These are phyloP conservation scores for Paspalum notatum DNA, from an alignment of 176 grass and related monocot genomes.

Conservation along the genomic window DNA sequence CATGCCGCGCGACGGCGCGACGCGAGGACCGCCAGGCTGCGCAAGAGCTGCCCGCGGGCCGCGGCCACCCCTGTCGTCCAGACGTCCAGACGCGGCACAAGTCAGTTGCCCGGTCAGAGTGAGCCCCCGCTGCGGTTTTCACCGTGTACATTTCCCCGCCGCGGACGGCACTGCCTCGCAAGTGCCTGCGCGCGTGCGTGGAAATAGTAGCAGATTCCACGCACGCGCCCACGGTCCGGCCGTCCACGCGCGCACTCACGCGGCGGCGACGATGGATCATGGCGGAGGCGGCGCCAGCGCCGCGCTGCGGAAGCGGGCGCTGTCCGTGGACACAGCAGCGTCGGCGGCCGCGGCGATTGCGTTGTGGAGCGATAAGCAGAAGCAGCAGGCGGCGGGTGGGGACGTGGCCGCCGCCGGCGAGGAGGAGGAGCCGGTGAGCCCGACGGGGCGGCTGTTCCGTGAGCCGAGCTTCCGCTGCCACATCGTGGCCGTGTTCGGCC, in stretches of 20 bases:
- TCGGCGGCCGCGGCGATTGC: not conserved
- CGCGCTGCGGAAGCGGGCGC: constrained; percentile 41
- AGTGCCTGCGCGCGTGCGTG: too few relatives aligned
- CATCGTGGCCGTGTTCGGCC: constrained; percentile 62
- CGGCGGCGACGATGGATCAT: constrained; percentile 20
- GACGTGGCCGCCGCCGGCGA: not conserved
- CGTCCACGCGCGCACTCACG: not conserved
- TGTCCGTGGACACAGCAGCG: constrained; percentile 10
- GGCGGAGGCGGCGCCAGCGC: not conserved
- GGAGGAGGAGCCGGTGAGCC: constrained; percentile 68
- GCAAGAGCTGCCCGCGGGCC: too few relatives aligned
- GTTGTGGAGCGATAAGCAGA: not conserved
- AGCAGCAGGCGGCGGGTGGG: not conserved
- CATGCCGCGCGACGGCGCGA: too few relatives aligned
- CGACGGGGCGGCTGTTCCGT: constrained; percentile 69
- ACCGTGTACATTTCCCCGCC: too few relatives aligned
- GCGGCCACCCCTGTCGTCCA: too few relatives aligned
- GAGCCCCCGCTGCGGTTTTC: too few relatives aligned
- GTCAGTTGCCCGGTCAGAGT: too few relatives aligned
- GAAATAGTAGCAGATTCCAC: too few relatives aligned
- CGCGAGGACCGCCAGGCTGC: too few relatives aligned
- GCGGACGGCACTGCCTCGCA: too few relatives aligned
- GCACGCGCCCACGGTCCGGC: too few relatives aligned
- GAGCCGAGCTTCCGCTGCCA: constrained; percentile 65
- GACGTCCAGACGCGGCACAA: too few relatives aligned